Evolutionary conservation across 2,329 filamentous ascomycete genomes (phyloP).

Genomic region (Sporothrix curviconia): DNA sequence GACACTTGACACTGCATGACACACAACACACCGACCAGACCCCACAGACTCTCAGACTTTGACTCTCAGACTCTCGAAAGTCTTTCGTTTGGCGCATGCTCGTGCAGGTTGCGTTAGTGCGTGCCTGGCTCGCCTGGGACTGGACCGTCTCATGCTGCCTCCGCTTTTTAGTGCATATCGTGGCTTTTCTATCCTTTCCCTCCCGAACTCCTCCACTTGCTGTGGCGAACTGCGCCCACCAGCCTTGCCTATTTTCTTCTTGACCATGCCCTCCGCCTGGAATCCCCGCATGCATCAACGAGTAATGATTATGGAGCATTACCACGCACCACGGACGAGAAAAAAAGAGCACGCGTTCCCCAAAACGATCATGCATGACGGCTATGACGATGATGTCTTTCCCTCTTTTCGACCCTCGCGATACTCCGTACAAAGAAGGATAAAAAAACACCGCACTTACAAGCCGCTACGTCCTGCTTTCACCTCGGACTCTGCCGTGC

Average conservation of each 20-base stretch:
- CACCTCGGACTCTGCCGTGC: too few species aligned
- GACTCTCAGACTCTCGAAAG: too few species aligned
- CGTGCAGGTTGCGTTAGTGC: constrained; percentile 9
- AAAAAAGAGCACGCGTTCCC: not conserved
- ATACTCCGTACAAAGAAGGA: too few species aligned
- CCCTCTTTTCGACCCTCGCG: not conserved
- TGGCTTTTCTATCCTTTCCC: not conserved
- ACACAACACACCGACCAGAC: too few species aligned
- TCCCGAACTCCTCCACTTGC: constrained; percentile 6
- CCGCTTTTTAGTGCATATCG: constrained; percentile 10
- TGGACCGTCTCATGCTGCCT: too few species aligned
- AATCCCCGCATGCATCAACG: constrained; percentile 6
- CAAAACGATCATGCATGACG: constrained; percentile 3
- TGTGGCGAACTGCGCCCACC: not conserved
- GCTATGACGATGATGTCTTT: not conserved
- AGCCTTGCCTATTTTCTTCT: not conserved
- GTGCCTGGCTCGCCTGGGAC: not conserved
- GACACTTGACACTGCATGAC: too few species aligned
- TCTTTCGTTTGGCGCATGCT: not conserved
- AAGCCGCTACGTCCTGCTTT: too few species aligned
- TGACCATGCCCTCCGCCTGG: not conserved
- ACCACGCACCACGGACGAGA: not conserved
- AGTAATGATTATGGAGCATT: not conserved
- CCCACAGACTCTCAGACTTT: too few species aligned
- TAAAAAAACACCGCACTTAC: too few species aligned